phyloP scores from a whole-genome alignment of 169 alveolate species.

The Plasmodium vivax region DNA sequence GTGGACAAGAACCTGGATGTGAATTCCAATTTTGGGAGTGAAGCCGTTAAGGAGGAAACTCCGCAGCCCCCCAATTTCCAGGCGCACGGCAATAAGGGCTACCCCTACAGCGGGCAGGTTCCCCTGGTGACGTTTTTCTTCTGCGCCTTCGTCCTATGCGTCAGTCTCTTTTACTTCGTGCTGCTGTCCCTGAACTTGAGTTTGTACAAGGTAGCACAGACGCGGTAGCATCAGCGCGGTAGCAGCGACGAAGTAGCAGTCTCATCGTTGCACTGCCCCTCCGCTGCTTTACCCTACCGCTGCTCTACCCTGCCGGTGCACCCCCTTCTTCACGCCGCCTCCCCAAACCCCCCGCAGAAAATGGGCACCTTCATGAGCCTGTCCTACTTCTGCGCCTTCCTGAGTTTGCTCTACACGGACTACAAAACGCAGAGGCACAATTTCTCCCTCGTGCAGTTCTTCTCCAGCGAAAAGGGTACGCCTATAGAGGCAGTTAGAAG shows the following conservation, averaged over 20 bases:
- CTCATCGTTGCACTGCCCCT: neutral
- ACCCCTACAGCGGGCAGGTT: neutral
- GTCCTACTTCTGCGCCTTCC: slow-evolving; percentile 31
- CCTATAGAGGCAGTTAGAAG: neutral
- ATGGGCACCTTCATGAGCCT: slow-evolving; percentile 46
- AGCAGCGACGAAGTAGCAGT: neutral
- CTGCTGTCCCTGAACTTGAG: slow-evolving; percentile 18
- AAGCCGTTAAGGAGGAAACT: slow-evolving; percentile 15
- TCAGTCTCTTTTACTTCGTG: slow-evolving; percentile 49
- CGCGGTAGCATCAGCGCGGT: too few species aligned
- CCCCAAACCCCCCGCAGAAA: slow-evolving; percentile 17
- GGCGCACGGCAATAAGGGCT: slow-evolving; percentile 1
- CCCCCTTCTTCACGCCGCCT: neutral
- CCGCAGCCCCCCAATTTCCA: slow-evolving; percentile 28
- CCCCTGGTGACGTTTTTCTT: slow-evolving; percentile 46
- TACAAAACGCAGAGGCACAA: slow-evolving; percentile 58
- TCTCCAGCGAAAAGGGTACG: slow-evolving; percentile 68
- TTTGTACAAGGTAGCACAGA: slow-evolving; percentile 36
- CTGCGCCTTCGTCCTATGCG: slow-evolving; percentile 15
- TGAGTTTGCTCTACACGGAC: slow-evolving; percentile 29
- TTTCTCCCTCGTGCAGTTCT: slow-evolving; percentile 43
- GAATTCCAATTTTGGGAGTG: slow-evolving; percentile 17
- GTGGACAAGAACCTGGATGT: slow-evolving; percentile 46
- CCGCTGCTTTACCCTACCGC: neutral
- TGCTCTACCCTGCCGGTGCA: neutral